A percentile compares a stretch with the other conserved stretches of the same genome.
Evolutionary conservation across 441 rosid species (phyloP).

Genomic region (Pelargonium exstipulatum): DNA sequence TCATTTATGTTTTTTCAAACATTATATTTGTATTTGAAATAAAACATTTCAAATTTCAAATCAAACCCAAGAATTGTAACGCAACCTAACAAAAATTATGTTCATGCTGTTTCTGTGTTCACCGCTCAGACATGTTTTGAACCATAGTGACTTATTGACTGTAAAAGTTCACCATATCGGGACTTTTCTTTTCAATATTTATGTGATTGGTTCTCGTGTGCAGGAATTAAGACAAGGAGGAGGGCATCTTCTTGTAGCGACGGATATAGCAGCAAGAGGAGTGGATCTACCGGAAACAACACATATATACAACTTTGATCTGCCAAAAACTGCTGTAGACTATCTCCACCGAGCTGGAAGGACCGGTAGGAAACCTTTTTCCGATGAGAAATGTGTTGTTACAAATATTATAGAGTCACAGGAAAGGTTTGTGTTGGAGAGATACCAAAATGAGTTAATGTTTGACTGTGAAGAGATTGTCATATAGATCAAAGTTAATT

Average conservation of each 20-base stretch:
- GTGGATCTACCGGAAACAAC: constrained; percentile 87
- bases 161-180: too few relatives aligned
- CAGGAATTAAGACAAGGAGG: constrained; percentile 80
- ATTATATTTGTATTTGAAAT: too few relatives aligned
- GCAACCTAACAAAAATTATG: too few relatives aligned
- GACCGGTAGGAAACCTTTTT: constrained; percentile 89
- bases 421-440: constrained; percentile 82
- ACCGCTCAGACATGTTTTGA: too few relatives aligned
- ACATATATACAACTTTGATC: constrained; percentile 84
- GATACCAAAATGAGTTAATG: constrained; percentile 76
- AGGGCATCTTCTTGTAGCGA: constrained; percentile 76
- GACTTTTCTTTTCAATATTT: too few relatives aligned
- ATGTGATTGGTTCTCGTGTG: constrained; percentile 6
- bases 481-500: constrained; percentile 20
- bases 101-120: too few relatives aligned
- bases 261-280: constrained; percentile 92
- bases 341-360: constrained; percentile 93
- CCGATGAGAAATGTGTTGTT: constrained; percentile 59
- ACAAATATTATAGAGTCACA: constrained; percentile 56
- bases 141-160: too few relatives aligned
- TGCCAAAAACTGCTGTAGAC: constrained; percentile 69
- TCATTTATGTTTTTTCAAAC: too few relatives aligned
- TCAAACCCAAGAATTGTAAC: too few relatives aligned
- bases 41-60: too few relatives aligned
- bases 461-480: constrained; percentile 58